Conservation (phyloP, 78 protist species). For the Capsaspora owczarzaki region DNA sequence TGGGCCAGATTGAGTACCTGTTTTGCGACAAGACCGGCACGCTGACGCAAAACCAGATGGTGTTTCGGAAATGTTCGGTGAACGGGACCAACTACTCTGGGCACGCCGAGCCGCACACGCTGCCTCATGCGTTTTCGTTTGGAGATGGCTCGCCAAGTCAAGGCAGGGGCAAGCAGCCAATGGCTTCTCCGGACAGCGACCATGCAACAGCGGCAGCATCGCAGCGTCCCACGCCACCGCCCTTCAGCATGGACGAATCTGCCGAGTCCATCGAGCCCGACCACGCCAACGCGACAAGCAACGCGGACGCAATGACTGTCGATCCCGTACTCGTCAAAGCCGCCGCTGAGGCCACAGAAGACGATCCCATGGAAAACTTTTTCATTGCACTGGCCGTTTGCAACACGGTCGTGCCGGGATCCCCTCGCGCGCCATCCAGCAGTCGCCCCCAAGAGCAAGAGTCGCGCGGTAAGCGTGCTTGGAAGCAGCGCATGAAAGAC, state of each 20-base stretch:
- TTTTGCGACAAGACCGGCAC: constrained; percentile 63
- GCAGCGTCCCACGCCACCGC: background rate
- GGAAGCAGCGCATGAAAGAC: too few relatives aligned
- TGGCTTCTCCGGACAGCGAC: background rate
- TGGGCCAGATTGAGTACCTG: constrained; percentile 34
- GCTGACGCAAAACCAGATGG: constrained; percentile 51
- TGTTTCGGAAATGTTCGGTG: constrained; percentile 58
- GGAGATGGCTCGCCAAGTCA: background rate
- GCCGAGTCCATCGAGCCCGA: too few relatives aligned
- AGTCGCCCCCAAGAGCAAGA: too few relatives aligned
- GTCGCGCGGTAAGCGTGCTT: too few relatives aligned
- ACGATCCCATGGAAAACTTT: too few relatives aligned
- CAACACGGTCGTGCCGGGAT: constrained; percentile 26
- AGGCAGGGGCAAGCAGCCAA: background rate
- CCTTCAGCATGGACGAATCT: too few relatives aligned
- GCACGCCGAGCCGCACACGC: background rate
- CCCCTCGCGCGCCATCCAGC: too few relatives aligned
- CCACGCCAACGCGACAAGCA: too few relatives aligned
- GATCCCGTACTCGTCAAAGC: too few relatives aligned
- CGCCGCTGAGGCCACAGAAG: too few relatives aligned
- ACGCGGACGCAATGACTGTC: too few relatives aligned
- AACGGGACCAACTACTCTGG: constrained; percentile 30
- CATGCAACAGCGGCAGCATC: background rate
- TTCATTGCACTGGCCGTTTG: background rate
- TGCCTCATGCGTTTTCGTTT: background rate